phyloP scores from a whole-genome alignment of 331 rosid species.

The Spiraea crenata region DNA sequence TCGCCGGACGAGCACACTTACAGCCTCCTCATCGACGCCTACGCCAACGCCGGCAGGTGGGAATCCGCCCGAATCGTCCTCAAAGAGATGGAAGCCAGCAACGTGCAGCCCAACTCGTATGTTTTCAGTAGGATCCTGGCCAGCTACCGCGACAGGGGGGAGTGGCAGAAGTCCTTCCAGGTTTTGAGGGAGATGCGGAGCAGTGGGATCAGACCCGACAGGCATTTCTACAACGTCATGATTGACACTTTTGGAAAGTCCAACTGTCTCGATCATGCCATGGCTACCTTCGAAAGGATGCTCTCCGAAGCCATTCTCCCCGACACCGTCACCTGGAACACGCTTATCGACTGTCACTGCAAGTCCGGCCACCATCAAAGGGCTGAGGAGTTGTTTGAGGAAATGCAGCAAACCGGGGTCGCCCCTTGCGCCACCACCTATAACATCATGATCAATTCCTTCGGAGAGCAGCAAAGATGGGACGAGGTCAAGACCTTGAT shows the following conservation, averaged over 20 bases:
- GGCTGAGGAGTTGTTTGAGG: slow-evolving; percentile 74
- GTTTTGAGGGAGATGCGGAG: slow-evolving; percentile 86
- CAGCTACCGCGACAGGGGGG: slow-evolving; percentile 76
- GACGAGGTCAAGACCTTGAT: slow-evolving; percentile 62
- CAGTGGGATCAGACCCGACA: slow-evolving; percentile 71
- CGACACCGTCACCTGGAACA: slow-evolving; percentile 88
- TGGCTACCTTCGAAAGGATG: slow-evolving; percentile 76
- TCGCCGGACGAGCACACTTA: slow-evolving; percentile 80
- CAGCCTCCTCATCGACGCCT: slow-evolving; percentile 77
- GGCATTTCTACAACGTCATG: slow-evolving; percentile 96
- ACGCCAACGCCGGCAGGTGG: slow-evolving; percentile 80
- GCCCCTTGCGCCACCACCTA: slow-evolving; percentile 67
- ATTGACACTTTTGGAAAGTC: slow-evolving; percentile 89
- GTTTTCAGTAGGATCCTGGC: slow-evolving; percentile 81
- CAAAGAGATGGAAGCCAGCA: slow-evolving; percentile 84
- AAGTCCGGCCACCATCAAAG: slow-evolving; percentile 61
- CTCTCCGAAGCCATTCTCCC: slow-evolving; percentile 71
- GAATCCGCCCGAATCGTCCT: slow-evolving; percentile 84
- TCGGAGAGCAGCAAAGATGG: slow-evolving; percentile 89
- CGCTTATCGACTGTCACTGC: slow-evolving; percentile 77
- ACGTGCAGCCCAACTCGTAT: slow-evolving; percentile 71
- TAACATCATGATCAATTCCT: slow-evolving; percentile 82
- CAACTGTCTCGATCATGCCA: slow-evolving; percentile 83
- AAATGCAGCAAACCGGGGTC: slow-evolving; percentile 80
- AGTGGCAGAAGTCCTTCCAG: slow-evolving; percentile 94